Evolutionary conservation across 2,329 filamentous ascomycete genomes (phyloP).

Genomic region (Ceratocystis alfenasii): DNA sequence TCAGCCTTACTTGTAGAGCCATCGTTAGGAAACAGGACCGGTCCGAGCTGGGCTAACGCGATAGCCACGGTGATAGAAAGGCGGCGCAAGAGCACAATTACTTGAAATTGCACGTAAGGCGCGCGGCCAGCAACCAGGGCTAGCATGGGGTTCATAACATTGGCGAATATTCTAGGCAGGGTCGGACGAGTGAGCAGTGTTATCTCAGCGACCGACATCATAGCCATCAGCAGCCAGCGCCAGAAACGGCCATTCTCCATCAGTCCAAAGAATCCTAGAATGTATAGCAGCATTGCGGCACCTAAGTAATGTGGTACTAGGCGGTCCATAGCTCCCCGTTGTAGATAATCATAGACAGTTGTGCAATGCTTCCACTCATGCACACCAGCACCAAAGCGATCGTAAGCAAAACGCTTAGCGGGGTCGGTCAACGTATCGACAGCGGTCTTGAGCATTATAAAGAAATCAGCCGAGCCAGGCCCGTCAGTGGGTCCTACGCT

Average conservation of each 20-base stretch:
- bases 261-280: constrained; percentile 53
- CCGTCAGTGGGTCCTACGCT: constrained; percentile 26
- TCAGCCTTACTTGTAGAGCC: constrained; percentile 31
- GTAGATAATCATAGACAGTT: constrained; percentile 61
- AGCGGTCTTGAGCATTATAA: constrained; percentile 71
- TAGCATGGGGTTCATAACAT: constrained; percentile 36
- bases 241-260: constrained; percentile 55
- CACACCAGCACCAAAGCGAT: constrained; percentile 69
- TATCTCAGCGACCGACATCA: constrained; percentile 45
- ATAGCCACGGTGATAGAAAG: constrained; percentile 69
- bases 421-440: constrained; percentile 72
- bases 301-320: constrained; percentile 50
- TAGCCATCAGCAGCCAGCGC: constrained; percentile 47
- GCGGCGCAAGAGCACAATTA: constrained; percentile 62
- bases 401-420: constrained; percentile 72
- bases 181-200: constrained; percentile 43
- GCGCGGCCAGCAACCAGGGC: constrained; percentile 35
- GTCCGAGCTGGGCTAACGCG: constrained; percentile 68
- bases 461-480: constrained; percentile 38
- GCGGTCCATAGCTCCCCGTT: constrained; percentile 47
- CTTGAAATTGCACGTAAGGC: constrained; percentile 74
- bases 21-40: constrained; percentile 39
- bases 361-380: constrained; percentile 52
- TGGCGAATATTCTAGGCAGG: constrained; percentile 36
- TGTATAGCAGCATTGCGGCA: constrained; percentile 46